Conservation (phyloP, 1,284 basidiomycete genomes). For the Ganoderma sp. region DNA sequence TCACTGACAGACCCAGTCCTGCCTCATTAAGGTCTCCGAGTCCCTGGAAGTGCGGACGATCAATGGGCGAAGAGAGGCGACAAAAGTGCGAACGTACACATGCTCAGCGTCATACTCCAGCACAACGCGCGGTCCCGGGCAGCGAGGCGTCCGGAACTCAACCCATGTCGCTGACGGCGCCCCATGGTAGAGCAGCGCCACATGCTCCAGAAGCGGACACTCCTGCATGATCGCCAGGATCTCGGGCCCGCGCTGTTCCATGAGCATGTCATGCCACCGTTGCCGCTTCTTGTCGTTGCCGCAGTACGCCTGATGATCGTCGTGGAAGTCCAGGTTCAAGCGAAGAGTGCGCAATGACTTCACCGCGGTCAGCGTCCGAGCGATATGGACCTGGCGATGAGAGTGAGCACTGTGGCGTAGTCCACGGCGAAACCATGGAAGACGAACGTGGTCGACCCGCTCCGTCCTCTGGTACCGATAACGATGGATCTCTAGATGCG, state of each 20-base stretch:
- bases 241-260: not conserved
- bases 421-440: not conserved
- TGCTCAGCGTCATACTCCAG: not conserved
- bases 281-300: not conserved
- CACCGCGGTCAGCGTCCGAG: not conserved
- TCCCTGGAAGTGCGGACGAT: not conserved
- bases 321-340: slow-evolving; percentile 16
- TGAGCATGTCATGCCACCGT: not conserved
- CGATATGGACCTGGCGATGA: not conserved
- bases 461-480: not conserved
- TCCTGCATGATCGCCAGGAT: not conserved
- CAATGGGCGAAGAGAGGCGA: not conserved
- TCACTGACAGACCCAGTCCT: not conserved
- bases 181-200: slow-evolving; percentile 8
- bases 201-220: slow-evolving; percentile 8
- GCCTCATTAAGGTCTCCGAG: not conserved
- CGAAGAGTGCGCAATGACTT: slow-evolving; percentile 1
- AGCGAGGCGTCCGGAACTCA: slow-evolving; percentile 5
- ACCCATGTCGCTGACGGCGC: not conserved
- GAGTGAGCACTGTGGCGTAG: not conserved
- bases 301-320: slow-evolving; percentile 12
- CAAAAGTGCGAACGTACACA: not conserved
- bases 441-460: slow-evolving; percentile 5
- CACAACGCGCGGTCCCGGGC: not conserved
- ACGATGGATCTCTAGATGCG: slow-evolving; percentile 12